These are phyloP conservation scores for Chaetothyriales sp. DNA, from an alignment of 2,329 filamentous ascomycete genomes.

Conservation along the genomic window DNA sequence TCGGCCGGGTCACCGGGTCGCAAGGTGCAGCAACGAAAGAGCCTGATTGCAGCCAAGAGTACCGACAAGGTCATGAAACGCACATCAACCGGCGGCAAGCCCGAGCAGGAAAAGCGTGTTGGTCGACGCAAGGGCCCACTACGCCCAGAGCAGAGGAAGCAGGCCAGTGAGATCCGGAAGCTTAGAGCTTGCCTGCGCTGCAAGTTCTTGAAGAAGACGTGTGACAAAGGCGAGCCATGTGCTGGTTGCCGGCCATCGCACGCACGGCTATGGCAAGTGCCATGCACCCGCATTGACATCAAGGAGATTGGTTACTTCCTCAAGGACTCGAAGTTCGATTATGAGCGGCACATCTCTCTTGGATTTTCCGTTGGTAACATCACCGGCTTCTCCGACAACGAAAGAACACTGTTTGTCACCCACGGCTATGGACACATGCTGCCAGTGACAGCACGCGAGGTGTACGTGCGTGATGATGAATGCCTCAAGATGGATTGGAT, in stretches of 20 bases:
- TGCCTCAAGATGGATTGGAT: slow-evolving; percentile 92
- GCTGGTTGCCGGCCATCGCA: slow-evolving; percentile 90
- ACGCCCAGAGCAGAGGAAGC: slow-evolving; percentile 83
- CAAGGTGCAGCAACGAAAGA: slow-evolving; percentile 52
- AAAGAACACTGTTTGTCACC: slow-evolving; percentile 71
- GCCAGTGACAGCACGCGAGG: slow-evolving; percentile 83
- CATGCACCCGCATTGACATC: slow-evolving; percentile 94
- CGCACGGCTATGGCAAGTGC: slow-evolving; percentile 90
- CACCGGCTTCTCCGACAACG: slow-evolving; percentile 57
- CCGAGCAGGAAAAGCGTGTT: slow-evolving; percentile 83
- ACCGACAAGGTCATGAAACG: slow-evolving; percentile 75
- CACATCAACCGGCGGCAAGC: slow-evolving; percentile 56
- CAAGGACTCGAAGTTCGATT: slow-evolving; percentile 98
- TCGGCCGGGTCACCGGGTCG: slow-evolving; percentile 50
- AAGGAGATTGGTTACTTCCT: slow-evolving; percentile 98
- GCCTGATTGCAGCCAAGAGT: slow-evolving; percentile 61
- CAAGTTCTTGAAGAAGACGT: slow-evolving; percentile 99
- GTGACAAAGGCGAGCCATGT: slow-evolving; percentile 93
- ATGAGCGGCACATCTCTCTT: slow-evolving; percentile 73
- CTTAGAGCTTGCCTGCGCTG: slow-evolving; percentile 83
- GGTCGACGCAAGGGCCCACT: slow-evolving; percentile 80
- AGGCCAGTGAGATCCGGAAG: slow-evolving; percentile 93
- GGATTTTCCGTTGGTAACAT: slow-evolving; percentile 90
- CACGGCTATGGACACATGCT: slow-evolving; percentile 90
- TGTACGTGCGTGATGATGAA: slow-evolving; percentile 79